A percentile compares a stretch with the other conserved stretches of the same genome.
These are phyloP conservation scores for Candida ulmi DNA, from an alignment of 805 yeast species.

Conservation along the genomic window DNA sequence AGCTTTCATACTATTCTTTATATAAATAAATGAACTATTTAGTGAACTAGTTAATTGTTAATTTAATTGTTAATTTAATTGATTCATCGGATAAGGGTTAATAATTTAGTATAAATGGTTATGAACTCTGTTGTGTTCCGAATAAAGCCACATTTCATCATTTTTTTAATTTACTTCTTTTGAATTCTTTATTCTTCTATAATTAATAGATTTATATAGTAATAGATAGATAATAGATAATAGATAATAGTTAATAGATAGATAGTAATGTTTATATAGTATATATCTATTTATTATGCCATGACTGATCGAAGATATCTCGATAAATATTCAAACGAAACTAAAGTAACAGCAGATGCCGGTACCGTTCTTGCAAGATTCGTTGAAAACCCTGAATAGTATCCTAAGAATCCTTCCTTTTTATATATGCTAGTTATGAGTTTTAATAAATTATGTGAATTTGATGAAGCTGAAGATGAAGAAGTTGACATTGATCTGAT, in stretches of 20 bases:
- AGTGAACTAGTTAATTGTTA: too few species aligned
- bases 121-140: not conserved
- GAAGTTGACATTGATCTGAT: constrained; percentile 30
- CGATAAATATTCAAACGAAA: constrained; percentile 76
- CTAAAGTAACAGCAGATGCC: constrained; percentile 90
- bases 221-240: too few species aligned
- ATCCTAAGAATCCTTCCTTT: constrained; percentile 75
- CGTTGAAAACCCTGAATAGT: constrained; percentile 84
- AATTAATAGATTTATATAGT: too few species aligned
- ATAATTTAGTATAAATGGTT: too few species aligned
- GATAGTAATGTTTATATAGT: not conserved
- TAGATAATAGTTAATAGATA: too few species aligned
- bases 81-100: too few species aligned
- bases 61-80: too few species aligned
- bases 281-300: not conserved
- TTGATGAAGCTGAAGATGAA: constrained; percentile 7
- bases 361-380: constrained; percentile 91
- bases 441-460: not conserved
- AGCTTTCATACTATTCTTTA: constrained; percentile 28
- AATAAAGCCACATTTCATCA: too few species aligned
- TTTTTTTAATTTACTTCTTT: too few species aligned
- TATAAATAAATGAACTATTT: not conserved
- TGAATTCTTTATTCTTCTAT: too few species aligned
- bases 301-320: constrained; percentile 12
- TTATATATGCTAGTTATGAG: constrained; percentile 25